Conservation (phyloP, 495 filamentous ascomycete genomes). For the Melanomma pulvis-pyrius region DNA sequence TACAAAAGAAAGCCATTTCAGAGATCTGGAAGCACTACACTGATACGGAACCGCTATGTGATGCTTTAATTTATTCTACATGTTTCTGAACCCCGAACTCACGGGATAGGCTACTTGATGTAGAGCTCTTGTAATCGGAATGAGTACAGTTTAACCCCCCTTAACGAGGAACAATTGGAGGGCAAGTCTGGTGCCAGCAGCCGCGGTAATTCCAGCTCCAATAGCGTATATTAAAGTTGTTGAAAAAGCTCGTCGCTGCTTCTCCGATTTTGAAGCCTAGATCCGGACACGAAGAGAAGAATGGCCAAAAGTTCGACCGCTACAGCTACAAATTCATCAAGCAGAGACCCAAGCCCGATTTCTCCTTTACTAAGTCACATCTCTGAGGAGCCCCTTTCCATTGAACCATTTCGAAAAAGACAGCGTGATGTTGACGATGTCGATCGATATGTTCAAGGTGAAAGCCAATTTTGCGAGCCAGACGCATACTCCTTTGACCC, state of each 20-base stretch:
- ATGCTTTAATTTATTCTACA: constrained; percentile 74
- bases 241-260: no score
- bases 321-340: no score
- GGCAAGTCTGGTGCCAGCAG: constrained; percentile 52
- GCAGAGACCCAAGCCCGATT: no score
- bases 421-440: constrained; percentile 94
- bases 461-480: no score
- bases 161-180: constrained; percentile 62
- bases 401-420: constrained; percentile 98
- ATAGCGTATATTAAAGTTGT: constrained; percentile 33
- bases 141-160: constrained; percentile 61
- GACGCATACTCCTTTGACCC: no score
- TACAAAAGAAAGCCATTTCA: constrained; percentile 61
- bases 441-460: constrained; percentile 94
- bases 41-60: constrained; percentile 57
- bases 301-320: no score
- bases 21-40: constrained; percentile 60
- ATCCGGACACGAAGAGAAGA: no score
- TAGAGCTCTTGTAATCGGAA: constrained; percentile 62
- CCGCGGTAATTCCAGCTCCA: constrained; percentile 42
- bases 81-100: constrained; percentile 66
- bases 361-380: no score
- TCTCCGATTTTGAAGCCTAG: no score
- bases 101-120: no score
- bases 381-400: constrained; percentile 85